Conservation (phyloP, 352 stramenopile genomes). For the Albugo laibachii region DNA sequence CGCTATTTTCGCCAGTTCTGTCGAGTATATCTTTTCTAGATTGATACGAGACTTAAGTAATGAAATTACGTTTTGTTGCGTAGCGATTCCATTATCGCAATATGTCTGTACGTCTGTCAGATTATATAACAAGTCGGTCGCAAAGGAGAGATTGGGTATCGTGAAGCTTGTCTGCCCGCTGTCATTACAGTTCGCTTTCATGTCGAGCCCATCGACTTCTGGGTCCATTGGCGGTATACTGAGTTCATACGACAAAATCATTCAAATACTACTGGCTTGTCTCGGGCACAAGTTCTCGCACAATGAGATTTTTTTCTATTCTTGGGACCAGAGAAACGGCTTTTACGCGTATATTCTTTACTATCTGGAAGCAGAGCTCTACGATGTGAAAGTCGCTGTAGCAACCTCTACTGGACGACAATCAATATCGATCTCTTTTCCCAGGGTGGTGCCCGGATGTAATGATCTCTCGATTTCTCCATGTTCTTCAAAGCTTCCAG, state of each 20-base stretch:
- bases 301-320: too few relatives aligned
- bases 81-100: conserved; percentile 22
- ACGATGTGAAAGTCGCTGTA: conserved; percentile 13
- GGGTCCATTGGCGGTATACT: too few relatives aligned
- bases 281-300: too few relatives aligned
- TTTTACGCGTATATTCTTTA: too few relatives aligned
- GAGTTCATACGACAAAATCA: too few relatives aligned
- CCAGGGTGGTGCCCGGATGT: conserved; percentile 18
- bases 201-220: too few relatives aligned
- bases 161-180: conserved; percentile 1
- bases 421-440: conserved; percentile 45
- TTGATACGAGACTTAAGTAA: conserved; percentile 51
- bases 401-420: conserved; percentile 70
- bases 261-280: too few relatives aligned
- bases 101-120: conserved; percentile 34
- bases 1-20: conserved; percentile 40
- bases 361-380: too few relatives aligned
- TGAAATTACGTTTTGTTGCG: conserved; percentile 30
- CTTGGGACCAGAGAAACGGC: too few relatives aligned
- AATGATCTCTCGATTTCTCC: conserved; percentile 48
- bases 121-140: conserved; percentile 62
- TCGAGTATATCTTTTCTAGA: conserved; percentile 51
- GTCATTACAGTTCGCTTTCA: too few relatives aligned
- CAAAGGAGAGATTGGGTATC: conserved; percentile 28
- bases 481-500: conserved; percentile 61